phyloP scores from a whole-genome alignment of 2,329 filamentous ascomycete species.

The Aspergillus ibericus region DNA sequence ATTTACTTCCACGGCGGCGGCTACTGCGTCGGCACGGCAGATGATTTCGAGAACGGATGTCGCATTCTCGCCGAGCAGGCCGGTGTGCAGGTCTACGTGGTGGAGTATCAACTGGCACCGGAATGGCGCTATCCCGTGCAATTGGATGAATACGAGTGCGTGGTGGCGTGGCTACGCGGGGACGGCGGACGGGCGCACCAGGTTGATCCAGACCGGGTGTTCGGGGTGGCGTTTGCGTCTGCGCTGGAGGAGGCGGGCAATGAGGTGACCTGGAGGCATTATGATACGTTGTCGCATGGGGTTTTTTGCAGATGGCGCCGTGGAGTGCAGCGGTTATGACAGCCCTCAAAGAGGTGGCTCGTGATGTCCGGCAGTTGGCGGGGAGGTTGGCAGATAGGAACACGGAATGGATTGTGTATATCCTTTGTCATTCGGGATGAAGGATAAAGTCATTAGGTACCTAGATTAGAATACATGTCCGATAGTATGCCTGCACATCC shows the following conservation, averaged over 20 bases:
- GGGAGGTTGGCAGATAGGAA: not conserved
- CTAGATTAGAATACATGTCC: too few species aligned
- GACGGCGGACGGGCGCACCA: slow-evolving; percentile 28
- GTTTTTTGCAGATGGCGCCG: slow-evolving; percentile 34
- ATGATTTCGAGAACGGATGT: slow-evolving; percentile 42
- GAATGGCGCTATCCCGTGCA: slow-evolving; percentile 35
- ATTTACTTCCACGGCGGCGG: slow-evolving; percentile 43
- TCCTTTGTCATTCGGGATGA: too few species aligned
- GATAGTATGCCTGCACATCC: too few species aligned
- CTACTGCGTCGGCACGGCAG: slow-evolving; percentile 40
- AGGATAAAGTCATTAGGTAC: too few species aligned
- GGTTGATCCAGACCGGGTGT: slow-evolving; percentile 27
- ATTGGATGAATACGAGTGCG: slow-evolving; percentile 35
- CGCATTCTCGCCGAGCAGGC: slow-evolving; percentile 32
- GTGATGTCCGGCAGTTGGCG: not conserved
- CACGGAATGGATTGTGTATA: too few species aligned
- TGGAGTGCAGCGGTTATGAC: slow-evolving; percentile 29
- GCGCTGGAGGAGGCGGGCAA: slow-evolving; percentile 31
- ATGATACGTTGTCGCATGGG: slow-evolving; percentile 29
- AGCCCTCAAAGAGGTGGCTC: slow-evolving; percentile 6
- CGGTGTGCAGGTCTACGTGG: slow-evolving; percentile 29
- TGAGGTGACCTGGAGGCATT: slow-evolving; percentile 28
- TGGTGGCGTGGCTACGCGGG: slow-evolving; percentile 20
- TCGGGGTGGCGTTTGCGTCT: slow-evolving; percentile 31
- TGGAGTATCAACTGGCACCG: slow-evolving; percentile 38